Base-by-base conservation (phyloP, 2,329 filamentous ascomycete species). In the Amauroascus niger region DNA sequence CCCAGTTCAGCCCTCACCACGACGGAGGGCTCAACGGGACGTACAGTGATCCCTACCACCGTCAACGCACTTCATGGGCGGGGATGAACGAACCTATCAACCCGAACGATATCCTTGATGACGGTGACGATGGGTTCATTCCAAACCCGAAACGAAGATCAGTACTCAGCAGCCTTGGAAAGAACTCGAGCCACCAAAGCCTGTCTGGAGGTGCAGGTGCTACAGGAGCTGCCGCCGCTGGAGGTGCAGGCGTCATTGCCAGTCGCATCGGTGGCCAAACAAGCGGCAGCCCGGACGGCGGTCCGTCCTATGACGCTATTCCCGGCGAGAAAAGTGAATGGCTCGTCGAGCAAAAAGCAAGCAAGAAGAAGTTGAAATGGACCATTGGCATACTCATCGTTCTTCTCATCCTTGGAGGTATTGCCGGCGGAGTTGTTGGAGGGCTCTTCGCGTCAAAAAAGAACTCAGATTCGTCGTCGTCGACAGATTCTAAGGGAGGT, bases 51-150 rank as follows among this genome's bases (percentile, higher is more conserved):
- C 84, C 84, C 0, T 88, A 88, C 65, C 78, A 79, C 53, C 77
- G 79, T 60, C 80, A 80, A 62, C 79, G 70, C 44, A 74, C 65
- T 57, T 66, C 63, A 9, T 69, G 76, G 69, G 76, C 77, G 55
- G 70, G 76, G 22, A 67, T 72, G 3, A 79, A 79, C 1, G 78
- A 68, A 49, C 65, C 68, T 49, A 77, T 93, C 55, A 83, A 95
- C 65, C 88, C 89, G 2, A 81, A 86, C 63, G 82, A 84, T 13
- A 90, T 95, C 59, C 80, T 79, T 20, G 90, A 95, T 66, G 90
- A 96, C 64, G 88, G 87, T 26, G 90, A 95, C 63, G 90, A 95
- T 65, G 88, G 86, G 1, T 77, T 93, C 49, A 76, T 83, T 79
- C 61, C 71, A 67, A 46, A 65, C 63, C 51, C 51, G 3, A 73